Evolutionary conservation across 257 asterid genomes (phyloP).

Genomic region (Nyctanthes arbortristis): DNA sequence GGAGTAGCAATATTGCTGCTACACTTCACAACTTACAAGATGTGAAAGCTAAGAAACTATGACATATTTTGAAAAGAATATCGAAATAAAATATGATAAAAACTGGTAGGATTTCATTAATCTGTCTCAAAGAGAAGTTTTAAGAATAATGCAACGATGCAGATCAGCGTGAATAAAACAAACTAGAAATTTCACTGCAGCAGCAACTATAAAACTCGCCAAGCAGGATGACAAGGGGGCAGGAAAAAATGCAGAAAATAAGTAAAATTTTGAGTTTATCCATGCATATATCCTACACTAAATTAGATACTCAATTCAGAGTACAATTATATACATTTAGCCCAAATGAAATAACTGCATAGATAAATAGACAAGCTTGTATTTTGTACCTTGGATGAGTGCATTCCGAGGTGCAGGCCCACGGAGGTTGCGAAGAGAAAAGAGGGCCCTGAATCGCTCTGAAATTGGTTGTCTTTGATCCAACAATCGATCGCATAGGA

Average conservation of each 20-base stretch:
- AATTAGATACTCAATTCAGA: background rate
- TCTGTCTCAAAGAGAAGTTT: too few species aligned
- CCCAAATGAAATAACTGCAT: background rate
- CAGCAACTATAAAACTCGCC: background rate
- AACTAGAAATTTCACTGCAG: background rate
- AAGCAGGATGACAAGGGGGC: too few species aligned
- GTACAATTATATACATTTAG: background rate
- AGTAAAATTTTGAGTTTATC: background rate
- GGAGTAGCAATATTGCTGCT: too few species aligned
- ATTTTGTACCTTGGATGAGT: conserved; percentile 51
- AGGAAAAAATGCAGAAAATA: background rate
- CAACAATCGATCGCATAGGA: conserved; percentile 68
- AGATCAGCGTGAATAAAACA: background rate
- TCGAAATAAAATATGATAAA: too few species aligned
- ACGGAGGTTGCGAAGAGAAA: conserved; percentile 85
- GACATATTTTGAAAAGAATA: too few species aligned
- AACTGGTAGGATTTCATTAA: too few species aligned
- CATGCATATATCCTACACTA: background rate
- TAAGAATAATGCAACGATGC: background rate
- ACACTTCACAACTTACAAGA: too few species aligned
- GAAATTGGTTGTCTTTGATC: conserved; percentile 73
- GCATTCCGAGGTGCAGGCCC: conserved; percentile 79
- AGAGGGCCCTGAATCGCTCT: conserved; percentile 86
- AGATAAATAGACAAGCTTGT: background rate
- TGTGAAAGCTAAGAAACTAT: too few species aligned